Evolutionary conservation across 371 early-diverging fungal species (phyloP), one percentile per base, ranked within the genome.

Genomic region (Circinella umbellata): DNA sequence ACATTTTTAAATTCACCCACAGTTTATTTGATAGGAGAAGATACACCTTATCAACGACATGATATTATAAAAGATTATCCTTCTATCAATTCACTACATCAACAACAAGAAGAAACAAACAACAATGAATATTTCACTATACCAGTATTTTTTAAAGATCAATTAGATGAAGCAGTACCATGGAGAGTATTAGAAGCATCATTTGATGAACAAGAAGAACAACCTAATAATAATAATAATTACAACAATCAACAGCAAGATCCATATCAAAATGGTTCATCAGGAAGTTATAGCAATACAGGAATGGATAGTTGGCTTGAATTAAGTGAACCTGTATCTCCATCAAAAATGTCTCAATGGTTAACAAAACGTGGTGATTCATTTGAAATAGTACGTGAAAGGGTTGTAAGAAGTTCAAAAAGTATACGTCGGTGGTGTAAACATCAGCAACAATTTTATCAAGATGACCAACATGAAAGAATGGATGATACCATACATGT

Each of bases 381-480:
- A 3, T 64, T 73, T 55, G 74, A 73, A 54, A 54, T 47, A 37
- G 70, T 70, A 6, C 73, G 73, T 27, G 73, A 73, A 27, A 63
- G 60, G 15, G 49, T 73, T 7, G 74, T 61, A 0, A 39, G 70
- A 17, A 66, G 67, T 46, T 73, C 73, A 1, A 73, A 68, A 61
- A 73, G 70, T 38, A 61, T 73, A 51, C 74, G 74, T 37, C 70
- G 69, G 13, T 73, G 74, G 70, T 65, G 74, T n/a, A 67, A 65
- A 9, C 69, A 69, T 38, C 72, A 72, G 20, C 68, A 72, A 60
- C 68, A 72, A 37, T 48, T 47, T 13, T 54, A 64, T 53, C 65
- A 64, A 57, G 42, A 55, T 20, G 27, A 27, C 17, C 34, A 53
- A 6, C 37, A 18, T 11, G 42, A 18, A 17, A 20, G 18, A 37